Base-by-base conservation (phyloP, 495 filamentous ascomycete genomes). In the Poronia punctata region DNA sequence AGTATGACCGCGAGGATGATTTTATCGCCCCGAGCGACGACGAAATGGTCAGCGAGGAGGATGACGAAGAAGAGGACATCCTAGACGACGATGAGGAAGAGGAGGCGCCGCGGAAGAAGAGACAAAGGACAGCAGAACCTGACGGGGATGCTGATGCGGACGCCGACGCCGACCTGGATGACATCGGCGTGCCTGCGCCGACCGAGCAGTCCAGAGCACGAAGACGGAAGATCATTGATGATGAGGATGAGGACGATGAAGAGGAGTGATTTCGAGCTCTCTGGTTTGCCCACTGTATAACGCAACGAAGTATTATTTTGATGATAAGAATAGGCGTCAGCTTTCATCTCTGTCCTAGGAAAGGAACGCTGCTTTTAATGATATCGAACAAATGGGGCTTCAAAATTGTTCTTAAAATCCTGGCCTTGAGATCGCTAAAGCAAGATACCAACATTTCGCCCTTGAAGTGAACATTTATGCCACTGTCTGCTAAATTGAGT, bases 1-100 rank as follows among this genome's bases (percentile, higher is more conserved):
- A 90, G 56, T 96, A 88, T 52, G 83, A 88, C 46, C 76, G 81
- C 53, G 82, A 86, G 17, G 84, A 88, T 49, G 83, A 80, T 5
- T 88, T 88, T 60, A 62, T 88, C 40, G 84, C 84, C 7, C 74
- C 73, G 24, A 87, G 82, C 50, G 84, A 86, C 45, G 84, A 84
- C 25, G 62, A 78, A 7, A 79, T 78, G 46, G 67, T 72, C 21
- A 71, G 56, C 12, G 77, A 57, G 10, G 80, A 81, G 4, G 80
- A 81, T 3, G 80, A 78, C 5, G 75, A 79, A 1, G 75, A 78
- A 29, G 69, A 75, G 17, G 59, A 65, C 15, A 26, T 70, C 15
- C 36, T 66, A 1, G 64, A 68, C 16, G 66, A 70, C 0, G 68
- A 72, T 1, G 67, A 70, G 1, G 66, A 68, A 14, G 68, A 70